phyloP scores from a whole-genome alignment of 495 filamentous ascomycete genomes.

The Schizothecium vesticola region DNA sequence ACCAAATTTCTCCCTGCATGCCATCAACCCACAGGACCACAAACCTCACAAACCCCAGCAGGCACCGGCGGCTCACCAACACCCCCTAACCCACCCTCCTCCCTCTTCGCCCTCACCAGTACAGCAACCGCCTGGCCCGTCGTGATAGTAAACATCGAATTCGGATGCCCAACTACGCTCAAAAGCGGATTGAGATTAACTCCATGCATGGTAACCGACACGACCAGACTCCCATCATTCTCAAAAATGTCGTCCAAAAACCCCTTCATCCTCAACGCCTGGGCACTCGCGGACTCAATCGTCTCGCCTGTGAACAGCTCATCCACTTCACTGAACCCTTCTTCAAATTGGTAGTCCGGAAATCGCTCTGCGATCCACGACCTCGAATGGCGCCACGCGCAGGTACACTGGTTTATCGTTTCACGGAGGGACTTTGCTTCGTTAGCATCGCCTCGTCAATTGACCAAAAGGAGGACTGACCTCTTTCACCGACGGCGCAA shows the following conservation, averaged over 20 bases:
- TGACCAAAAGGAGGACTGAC: not conserved
- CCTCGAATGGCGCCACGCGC: slow-evolving; percentile 1
- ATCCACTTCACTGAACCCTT: slow-evolving; percentile 1
- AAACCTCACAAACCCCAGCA: not conserved
- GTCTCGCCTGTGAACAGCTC: not conserved
- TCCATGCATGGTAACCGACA: slow-evolving; percentile 1
- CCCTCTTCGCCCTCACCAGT: not conserved
- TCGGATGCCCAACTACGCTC: not conserved
- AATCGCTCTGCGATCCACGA: not conserved
- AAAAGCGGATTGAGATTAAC: not conserved
- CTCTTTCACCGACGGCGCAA: not conserved
- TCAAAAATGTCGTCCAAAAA: slow-evolving; percentile 2
- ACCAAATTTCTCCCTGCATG: too few relatives aligned
- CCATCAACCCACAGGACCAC: not conserved
- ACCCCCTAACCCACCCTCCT: not conserved
- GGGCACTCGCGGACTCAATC: not conserved
- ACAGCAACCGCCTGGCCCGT: not conserved
- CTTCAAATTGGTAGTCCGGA: not conserved
- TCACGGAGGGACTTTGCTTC: slow-evolving; percentile 1
- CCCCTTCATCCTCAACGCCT: not conserved
- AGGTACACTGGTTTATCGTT: slow-evolving; percentile 3
- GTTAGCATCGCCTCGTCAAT: not conserved
- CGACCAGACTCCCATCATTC: not conserved
- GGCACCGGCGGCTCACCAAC: not conserved
- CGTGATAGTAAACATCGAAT: not conserved